Base-by-base conservation (phyloP, 1,284 basidiomycete genomes). In the Leccinum variabile region DNA sequence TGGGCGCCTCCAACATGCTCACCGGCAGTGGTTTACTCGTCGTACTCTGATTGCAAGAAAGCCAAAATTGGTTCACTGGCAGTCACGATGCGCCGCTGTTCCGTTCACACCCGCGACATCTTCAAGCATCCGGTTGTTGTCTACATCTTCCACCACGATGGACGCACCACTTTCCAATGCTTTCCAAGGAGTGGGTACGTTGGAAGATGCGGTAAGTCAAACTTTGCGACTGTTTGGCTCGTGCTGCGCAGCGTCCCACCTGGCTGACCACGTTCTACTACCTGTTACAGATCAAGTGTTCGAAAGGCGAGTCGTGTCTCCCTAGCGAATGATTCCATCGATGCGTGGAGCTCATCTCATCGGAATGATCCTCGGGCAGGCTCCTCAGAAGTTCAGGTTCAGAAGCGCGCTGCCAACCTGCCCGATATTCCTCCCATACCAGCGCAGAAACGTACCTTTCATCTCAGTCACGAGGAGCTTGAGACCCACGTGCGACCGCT, bases 381-480 rank as follows among this genome's bases (percentile, higher is more conserved):
- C 22, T 60, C 72, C 13, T 61, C 60, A 2, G 63, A 69, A 2
- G 32, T 69, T 18, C 70, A 74, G 25, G 25, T 65, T 22, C 72
- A 75, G 28, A 30, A 59, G 11, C 11, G n/a, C 13, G 54, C n/a
- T 8, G 28, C 37, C n/a, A 61, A 59, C 22, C 53, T 76, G 49
- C 77, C 76, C 32, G 60, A 66, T 16, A 57, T 71, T 39, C 68
- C 72, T n/a, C 70, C 57, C n/a, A 63, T 70, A 62, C 74, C 76
- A 16, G 30, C 57, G 53, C 70, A 28, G 57, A 74, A 63, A 41
- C 68, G 70, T 32, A 66, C 68, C 1, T 70, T 70, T 55, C 76
- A 78, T 46, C 62, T 78, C 59, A 56, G 58, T 35, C 68, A 70
- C 6, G 68, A 66, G 11, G 76, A 80, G 46, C 69, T 79, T 11